phyloP scores from a whole-genome alignment of 805 yeast genomes.

The Metschnikowia rubicola region DNA sequence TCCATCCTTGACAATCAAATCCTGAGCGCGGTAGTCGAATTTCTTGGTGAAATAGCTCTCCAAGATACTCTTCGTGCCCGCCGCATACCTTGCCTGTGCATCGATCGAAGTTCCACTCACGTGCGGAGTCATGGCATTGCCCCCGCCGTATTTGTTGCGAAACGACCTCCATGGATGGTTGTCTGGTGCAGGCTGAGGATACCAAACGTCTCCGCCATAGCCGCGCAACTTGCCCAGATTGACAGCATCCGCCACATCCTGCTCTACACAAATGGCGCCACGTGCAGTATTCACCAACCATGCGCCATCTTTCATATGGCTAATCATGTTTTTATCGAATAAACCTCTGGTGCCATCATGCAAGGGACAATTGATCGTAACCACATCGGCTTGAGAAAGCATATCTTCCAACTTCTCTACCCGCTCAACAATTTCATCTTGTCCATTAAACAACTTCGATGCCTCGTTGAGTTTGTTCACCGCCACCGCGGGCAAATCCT shows the following conservation, averaged over 20 bases:
- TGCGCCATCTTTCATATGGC: conserved; percentile 71
- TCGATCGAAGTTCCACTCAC: conserved; percentile 76
- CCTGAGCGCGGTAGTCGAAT: conserved; percentile 70
- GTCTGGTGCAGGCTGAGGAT: conserved; percentile 77
- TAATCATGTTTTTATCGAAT: conserved; percentile 59
- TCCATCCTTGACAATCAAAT: conserved; percentile 68
- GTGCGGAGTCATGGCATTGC: conserved; percentile 85
- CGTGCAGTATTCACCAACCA: conserved; percentile 77
- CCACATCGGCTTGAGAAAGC: conserved; percentile 65
- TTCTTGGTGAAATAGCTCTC: conserved; percentile 59
- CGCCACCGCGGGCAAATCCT: conserved; percentile 56
- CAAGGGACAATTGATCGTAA: conserved; percentile 74
- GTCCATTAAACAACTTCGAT: conserved; percentile 41
- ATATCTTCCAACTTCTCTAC: conserved; percentile 60
- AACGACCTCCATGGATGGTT: conserved; percentile 76
- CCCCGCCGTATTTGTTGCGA: conserved; percentile 57
- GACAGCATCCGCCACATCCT: conserved; percentile 75
- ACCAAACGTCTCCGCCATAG: conserved; percentile 86
- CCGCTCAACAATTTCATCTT: conserved; percentile 51
- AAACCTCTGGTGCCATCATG: conserved; percentile 68
- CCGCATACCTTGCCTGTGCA: conserved; percentile 72
- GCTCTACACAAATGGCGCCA: conserved; percentile 72
- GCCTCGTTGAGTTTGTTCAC: conserved; percentile 36
- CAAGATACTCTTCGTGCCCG: conserved; percentile 65
- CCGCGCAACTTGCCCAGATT: conserved; percentile 67